These are phyloP conservation scores for Trichoderma koningiopsis DNA, from an alignment of 2,329 filamentous ascomycete genomes.

Conservation along the genomic window DNA sequence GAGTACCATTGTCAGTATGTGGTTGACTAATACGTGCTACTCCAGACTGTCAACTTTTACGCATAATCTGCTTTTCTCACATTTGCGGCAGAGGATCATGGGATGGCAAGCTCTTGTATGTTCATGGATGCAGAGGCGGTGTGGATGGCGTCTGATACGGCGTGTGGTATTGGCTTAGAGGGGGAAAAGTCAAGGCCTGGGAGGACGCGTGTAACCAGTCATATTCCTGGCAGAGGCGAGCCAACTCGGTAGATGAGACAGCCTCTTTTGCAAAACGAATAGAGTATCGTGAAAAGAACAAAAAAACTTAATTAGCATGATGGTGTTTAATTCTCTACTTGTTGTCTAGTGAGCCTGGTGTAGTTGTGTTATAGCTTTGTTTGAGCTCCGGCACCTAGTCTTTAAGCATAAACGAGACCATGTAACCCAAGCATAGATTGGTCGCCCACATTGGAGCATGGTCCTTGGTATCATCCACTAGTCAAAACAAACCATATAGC, in stretches of 20 bases:
- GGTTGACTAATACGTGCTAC: constrained; percentile 1
- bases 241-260: constrained; percentile 21
- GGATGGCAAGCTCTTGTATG: constrained; percentile 2
- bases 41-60: constrained; percentile 60
- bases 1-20: background rate
- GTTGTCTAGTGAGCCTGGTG: background rate
- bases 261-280: constrained; percentile 24
- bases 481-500: background rate
- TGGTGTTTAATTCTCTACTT: background rate
- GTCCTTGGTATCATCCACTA: background rate
- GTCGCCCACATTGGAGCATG: background rate
- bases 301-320: background rate
- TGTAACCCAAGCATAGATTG: background rate
- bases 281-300: constrained; percentile 17
- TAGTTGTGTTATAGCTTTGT: background rate
- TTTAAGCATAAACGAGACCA: background rate
- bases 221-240: constrained; percentile 20
- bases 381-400: background rate
- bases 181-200: constrained; percentile 20
- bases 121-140: background rate
- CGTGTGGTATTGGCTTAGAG: constrained; percentile 24
- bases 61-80: constrained; percentile 41
- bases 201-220: constrained; percentile 15
- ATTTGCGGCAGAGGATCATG: constrained; percentile 14
- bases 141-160: constrained; percentile 20